Evolutionary conservation across 176 grass and related monocot genomes (phyloP).

Genomic region (Phyllostachys edulis): DNA sequence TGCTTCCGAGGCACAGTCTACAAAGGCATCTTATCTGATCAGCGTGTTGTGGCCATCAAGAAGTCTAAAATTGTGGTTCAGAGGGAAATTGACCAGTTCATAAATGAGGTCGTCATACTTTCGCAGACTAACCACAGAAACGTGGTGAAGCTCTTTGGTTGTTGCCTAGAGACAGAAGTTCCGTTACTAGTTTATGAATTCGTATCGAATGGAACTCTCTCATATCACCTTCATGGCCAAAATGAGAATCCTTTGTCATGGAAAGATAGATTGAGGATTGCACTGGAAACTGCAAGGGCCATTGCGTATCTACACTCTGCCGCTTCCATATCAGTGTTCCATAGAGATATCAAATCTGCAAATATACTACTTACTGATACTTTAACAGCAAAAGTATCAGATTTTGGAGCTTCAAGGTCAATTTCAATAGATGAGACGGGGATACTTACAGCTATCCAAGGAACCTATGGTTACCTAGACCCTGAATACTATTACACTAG

Average conservation of each 20-base stretch:
- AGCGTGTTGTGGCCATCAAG: conserved; percentile 54
- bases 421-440: conserved; percentile 39
- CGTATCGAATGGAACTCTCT: conserved; percentile 47
- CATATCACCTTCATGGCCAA: conserved; percentile 31
- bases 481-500: conserved; percentile 47
- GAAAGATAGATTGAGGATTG: conserved; percentile 47
- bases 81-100: conserved; percentile 52
- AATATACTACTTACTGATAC: conserved; percentile 49
- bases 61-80: conserved; percentile 49
- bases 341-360: conserved; percentile 54
- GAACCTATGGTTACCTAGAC: conserved; percentile 48
- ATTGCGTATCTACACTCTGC: conserved; percentile 42
- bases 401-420: conserved; percentile 55
- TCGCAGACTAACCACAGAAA: conserved; percentile 57
- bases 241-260: conserved; percentile 21
- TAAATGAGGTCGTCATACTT: conserved; percentile 65
- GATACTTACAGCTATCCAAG: conserved; percentile 32
- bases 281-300: conserved; percentile 44
- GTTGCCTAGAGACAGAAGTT: conserved; percentile 46
- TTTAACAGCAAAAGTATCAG: conserved; percentile 35
- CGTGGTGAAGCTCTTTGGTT: conserved; percentile 49
- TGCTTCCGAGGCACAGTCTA: no score
- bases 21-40: conserved; percentile 50
- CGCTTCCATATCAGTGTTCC: conserved; percentile 47
- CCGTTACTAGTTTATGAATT: conserved; percentile 56